These are phyloP conservation scores for Naematelia encephala DNA, from an alignment of 768 basidiomycete species.

Conservation along the genomic window DNA sequence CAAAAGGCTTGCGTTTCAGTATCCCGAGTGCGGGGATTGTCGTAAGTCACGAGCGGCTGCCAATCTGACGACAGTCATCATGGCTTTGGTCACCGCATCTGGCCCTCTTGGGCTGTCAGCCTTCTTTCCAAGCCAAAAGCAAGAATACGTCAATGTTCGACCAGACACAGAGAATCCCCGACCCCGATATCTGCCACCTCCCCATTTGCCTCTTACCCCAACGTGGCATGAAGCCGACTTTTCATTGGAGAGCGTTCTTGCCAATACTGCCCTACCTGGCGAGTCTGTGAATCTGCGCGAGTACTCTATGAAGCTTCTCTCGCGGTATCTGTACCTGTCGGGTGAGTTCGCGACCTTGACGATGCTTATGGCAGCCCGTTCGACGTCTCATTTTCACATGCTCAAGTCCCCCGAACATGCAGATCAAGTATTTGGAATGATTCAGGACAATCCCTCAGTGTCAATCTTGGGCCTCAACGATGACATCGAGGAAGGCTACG, in stretches of 20 bases:
- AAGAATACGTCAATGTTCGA: conserved; percentile 16
- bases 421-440: conserved; percentile 26
- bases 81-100: conserved; percentile 42
- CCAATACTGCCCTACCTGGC: conserved; percentile 26
- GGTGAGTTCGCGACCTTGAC: conserved; percentile 18
- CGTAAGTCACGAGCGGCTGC: too few relatives aligned
- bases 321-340: conserved; percentile 43
- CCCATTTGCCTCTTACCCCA: conserved; percentile 43
- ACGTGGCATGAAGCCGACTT: conserved; percentile 50
- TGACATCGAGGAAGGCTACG: conserved; percentile 44
- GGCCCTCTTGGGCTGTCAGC: conserved; percentile 46
- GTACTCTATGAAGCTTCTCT: conserved; percentile 42
- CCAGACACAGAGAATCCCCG: conserved; percentile 5
- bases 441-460: conserved; percentile 28
- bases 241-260: conserved; percentile 35
- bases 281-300: conserved; percentile 31
- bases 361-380: conserved; percentile 14
- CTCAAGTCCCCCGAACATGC: conserved; percentile 31
- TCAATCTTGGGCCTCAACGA: conserved; percentile 45
- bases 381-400: conserved; percentile 46
- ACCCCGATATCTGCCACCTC: conserved; percentile 37
- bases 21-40: conserved; percentile 50
- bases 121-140: conserved; percentile 42
- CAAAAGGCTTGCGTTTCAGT: conserved; percentile 46
- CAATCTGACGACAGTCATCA: conserved; percentile 31